Conservation (phyloP, 495 filamentous ascomycete genomes). For the Daldinia vernicosa region DNA sequence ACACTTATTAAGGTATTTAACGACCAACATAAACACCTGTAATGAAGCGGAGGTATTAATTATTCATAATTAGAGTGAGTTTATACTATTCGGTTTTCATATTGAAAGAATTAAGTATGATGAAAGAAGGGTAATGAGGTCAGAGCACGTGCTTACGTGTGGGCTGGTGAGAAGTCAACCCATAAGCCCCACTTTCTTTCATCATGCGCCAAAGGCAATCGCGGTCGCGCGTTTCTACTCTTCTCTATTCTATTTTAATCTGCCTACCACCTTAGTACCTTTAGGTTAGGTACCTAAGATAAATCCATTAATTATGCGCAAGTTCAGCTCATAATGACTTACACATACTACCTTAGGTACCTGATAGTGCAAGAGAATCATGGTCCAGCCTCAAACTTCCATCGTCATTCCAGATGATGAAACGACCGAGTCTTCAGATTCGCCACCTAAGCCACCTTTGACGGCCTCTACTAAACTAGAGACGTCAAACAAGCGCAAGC, state of each 20-base stretch:
- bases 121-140: neutral
- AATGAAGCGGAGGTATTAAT: too few species aligned
- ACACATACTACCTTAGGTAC: neutral
- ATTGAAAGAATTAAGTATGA: too few species aligned
- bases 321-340: neutral
- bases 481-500: constrained; percentile 35
- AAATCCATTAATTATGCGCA: neutral
- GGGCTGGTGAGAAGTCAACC: neutral
- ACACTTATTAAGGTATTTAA: too few species aligned
- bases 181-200: neutral
- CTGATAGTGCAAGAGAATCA: neutral
- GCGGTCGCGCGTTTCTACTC: neutral
- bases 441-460: constrained; percentile 10
- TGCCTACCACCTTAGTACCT: too few species aligned
- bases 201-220: neutral
- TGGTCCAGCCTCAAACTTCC: constrained; percentile 13
- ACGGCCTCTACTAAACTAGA: constrained; percentile 7
- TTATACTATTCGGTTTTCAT: too few species aligned
- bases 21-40: too few species aligned
- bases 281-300: neutral
- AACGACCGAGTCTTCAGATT: constrained; percentile 33
- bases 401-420: constrained; percentile 44
- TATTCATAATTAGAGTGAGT: too few species aligned
- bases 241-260: neutral
- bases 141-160: neutral